These are phyloP conservation scores for Tricholoma flavovirens DNA, from an alignment of 768 basidiomycete species.

Conservation along the genomic window DNA sequence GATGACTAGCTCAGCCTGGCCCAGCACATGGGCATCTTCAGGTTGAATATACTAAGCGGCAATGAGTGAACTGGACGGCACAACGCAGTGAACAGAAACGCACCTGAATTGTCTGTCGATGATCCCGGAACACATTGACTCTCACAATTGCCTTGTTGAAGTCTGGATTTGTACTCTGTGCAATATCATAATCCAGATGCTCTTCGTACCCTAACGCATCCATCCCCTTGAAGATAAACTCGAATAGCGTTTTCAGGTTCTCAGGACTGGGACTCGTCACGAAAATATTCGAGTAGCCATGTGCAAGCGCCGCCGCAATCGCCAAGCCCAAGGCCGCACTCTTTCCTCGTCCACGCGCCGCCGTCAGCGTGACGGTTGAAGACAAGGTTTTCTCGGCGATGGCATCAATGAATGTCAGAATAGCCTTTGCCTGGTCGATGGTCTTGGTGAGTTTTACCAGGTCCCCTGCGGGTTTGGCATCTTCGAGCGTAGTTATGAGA, in stretches of 20 bases:
- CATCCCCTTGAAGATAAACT: constrained; percentile 95
- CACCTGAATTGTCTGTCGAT: constrained; percentile 96
- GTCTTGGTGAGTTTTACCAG: constrained; percentile 89
- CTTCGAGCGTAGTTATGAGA: constrained; percentile 70
- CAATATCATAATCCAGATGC: constrained; percentile 95
- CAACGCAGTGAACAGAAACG: constrained; percentile 11
- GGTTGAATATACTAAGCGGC: constrained; percentile 87
- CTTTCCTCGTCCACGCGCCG: constrained; percentile 93
- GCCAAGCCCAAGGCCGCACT: constrained; percentile 94
- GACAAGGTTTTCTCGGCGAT: constrained; percentile 90
- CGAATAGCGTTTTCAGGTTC: constrained; percentile 96
- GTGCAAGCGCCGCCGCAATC: constrained; percentile 85
- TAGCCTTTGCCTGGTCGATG: constrained; percentile 88
- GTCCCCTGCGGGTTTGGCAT: constrained; percentile 83
- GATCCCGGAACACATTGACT: constrained; percentile 89
- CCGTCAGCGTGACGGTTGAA: constrained; percentile 92
- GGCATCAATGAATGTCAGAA: constrained; percentile 92
- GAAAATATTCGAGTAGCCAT: constrained; percentile 97
- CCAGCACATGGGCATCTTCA: constrained; percentile 94
- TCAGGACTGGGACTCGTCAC: constrained; percentile 97
- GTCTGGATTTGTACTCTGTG: constrained; percentile 91
- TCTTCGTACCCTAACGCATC: constrained; percentile 95
- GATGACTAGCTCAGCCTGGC: constrained; percentile 95
- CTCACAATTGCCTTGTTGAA: constrained; percentile 94
- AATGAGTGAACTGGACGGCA: not conserved